Percentiles rank a stretch among this genome's conserved stretches.
These are phyloP conservation scores for Clarireedia paspali DNA, from an alignment of 2,329 filamentous ascomycete genomes.

Conservation along the genomic window DNA sequence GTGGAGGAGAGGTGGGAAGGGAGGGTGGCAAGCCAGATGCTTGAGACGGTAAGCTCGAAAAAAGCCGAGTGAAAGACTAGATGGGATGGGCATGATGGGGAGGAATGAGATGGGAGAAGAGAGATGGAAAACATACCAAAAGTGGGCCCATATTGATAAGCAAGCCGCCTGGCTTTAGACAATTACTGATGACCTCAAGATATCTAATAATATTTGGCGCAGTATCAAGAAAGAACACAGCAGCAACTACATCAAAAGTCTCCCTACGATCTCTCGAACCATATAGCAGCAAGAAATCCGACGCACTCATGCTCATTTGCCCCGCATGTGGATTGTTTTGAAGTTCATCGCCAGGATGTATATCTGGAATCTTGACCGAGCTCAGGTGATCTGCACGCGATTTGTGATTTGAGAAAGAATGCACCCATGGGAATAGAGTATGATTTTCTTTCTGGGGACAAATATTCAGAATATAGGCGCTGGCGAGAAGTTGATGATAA, in stretches of 20 bases:
- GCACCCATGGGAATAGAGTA: conserved; percentile 75
- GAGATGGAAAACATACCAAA: conserved; percentile 33
- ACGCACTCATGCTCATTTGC: conserved; percentile 85
- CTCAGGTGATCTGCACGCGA: conserved; percentile 68
- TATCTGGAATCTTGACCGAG: conserved; percentile 68
- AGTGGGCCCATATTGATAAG: conserved; percentile 88
- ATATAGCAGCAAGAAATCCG: conserved; percentile 89
- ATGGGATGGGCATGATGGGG: not conserved
- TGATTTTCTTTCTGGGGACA: conserved; percentile 55
- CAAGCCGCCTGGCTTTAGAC: conserved; percentile 68
- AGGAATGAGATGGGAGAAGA: not conserved
- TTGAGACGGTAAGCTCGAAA: no score
- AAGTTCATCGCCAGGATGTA: conserved; percentile 59
- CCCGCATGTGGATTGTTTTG: conserved; percentile 35
- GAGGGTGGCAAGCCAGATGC: not conserved
- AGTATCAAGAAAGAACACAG: conserved; percentile 95
- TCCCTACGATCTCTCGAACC: conserved; percentile 51
- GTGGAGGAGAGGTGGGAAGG: not conserved
- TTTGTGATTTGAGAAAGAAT: conserved; percentile 80
- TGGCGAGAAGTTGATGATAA: conserved; percentile 90
- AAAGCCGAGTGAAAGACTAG: no score
- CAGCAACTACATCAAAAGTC: conserved; percentile 73
- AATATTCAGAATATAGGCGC: conserved; percentile 66
- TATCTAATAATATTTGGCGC: conserved; percentile 90
- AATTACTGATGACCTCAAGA: conserved; percentile 72